Evolutionary conservation across 129 eudicot genomes (phyloP), one percentile per base, ranked within the genome.

Genomic region (Chrysanthemum lavandulifolium): DNA sequence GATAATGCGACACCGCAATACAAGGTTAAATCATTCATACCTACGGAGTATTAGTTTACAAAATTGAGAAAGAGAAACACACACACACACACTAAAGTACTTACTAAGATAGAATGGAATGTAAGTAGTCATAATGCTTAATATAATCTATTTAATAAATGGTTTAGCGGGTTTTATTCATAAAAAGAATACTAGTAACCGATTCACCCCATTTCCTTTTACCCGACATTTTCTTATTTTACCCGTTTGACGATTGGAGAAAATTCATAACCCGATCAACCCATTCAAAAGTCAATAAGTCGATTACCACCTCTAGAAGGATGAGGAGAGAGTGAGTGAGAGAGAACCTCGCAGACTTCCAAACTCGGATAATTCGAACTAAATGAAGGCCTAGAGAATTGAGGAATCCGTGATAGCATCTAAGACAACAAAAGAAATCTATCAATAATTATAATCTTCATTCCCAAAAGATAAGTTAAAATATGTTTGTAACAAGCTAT

Each of bases 311-410:
- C 36, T 18, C 71, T 48, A 49, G 19, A 2, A 55, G 15, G 6
- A 15, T 23, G 61, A 61, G 61, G 78, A 13, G 61, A 47, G 43
- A 51, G 56, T n/a, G 50, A 33, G 79, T 18, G 13, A 15, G 43
- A 55, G 65, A 69, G 67, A 74, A 95, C 97, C 99, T 95, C 91
- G 63, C 95, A 95, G 78, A n/a, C 85, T 84, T 27, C 99, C 97
- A 70, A 71, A 78, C 23, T 79, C 85, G 18, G 98, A 86, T 65
- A 73, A 58, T 45, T 83, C 88, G 81, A 58, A 71, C 78, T 89
- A 80, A 94, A 86, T 61, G 88, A 84, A 49, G 97, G 96, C 69
- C 79, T 84, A 25, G 91, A 82, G 63, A 94, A 94, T 53, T 88
- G 91, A 31, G 99, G 96, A 49, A 87, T 86, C 5, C 97, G 92